Evolutionary conservation across 164 flowering plant species (phyloP), one percentile per base, ranked within the genome.

Genomic region (Stephania japonica): DNA sequence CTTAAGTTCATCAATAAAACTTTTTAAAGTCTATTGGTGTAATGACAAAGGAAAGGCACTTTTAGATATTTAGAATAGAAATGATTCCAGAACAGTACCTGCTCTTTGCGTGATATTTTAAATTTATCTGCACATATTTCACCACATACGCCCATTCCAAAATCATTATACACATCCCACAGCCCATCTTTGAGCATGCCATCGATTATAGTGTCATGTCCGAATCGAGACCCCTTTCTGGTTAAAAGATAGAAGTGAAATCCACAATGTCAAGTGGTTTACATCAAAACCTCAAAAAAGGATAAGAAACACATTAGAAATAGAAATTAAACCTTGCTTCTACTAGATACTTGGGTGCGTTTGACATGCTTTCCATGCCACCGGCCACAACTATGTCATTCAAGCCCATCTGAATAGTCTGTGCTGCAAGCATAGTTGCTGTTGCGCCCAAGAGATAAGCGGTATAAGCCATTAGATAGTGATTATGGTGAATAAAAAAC

Each of bases 341-440:
- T 38, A 86, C 75, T 32, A 90, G 73, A 79, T 91, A 91, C 72
- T 91, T 89, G 24, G 97, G 97, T 1, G 81, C 89, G 80, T 91
- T 91, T 21, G 97, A 91, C 97, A 91, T 91, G 84, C 94, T 91
- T 82, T 91, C 97, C 94, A 89, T 91, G 77, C 97, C 97, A 64
- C 97, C 97, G 62, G 88, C 89, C 75, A 91, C 92, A 75, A 90
- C 94, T 61, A 91, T 80, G 80, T 88, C 90, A 77, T 90, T 87
- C 75, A 84, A 67, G 67, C 97, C 97, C 73, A 85, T 70, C 73
- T 88, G 88, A 69, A 91, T 90, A 68, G 83, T 84, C 63, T 88
- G 91, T 63, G 97, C 87, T 7, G 91, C 97, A 75, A 91, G 61
- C 87, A 90, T 90, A 21, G 88, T 84, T n/a, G 94, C 97, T 91